Evolutionary conservation across 169 alveolate species (phyloP).

Genomic region (Babesia sp.): DNA sequence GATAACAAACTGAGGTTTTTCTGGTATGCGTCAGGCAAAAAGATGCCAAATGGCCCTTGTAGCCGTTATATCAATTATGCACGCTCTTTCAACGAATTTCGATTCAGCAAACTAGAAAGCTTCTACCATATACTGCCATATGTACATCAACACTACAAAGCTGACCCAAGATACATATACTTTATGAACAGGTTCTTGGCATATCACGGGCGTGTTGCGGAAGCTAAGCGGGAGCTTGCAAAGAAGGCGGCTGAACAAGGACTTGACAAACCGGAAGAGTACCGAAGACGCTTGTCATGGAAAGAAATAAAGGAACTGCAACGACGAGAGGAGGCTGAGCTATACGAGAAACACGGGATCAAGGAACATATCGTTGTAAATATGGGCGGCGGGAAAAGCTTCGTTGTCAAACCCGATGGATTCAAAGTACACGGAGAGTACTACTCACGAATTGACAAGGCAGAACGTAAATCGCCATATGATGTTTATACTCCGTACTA

Average conservation of each 20-base stretch:
- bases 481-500: conserved; percentile 72
- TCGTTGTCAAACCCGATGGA: conserved; percentile 61
- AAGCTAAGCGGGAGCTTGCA: conserved; percentile 37
- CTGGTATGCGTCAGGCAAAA: conserved; percentile 66
- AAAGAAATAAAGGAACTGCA: conserved; percentile 21
- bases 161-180: conserved; percentile 63
- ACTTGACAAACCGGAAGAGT: conserved; percentile 31
- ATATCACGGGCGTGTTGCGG: conserved; percentile 58
- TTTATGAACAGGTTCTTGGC: conserved; percentile 62
- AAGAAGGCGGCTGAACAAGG: conserved; percentile 22
- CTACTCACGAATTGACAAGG: conserved; percentile 63
- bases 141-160: conserved; percentile 64
- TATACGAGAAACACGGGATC: conserved; percentile 25
- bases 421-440: conserved; percentile 66
- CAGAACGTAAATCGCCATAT: conserved; percentile 71
- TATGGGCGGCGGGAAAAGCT: conserved; percentile 52
- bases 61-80: conserved; percentile 62
- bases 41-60: conserved; percentile 52
- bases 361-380: conserved; percentile 35
- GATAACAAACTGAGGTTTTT: conserved; percentile 54
- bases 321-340: conserved; percentile 30
- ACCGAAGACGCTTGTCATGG: conserved; percentile 34
- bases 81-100: conserved; percentile 46
- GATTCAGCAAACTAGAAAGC: conserved; percentile 63
- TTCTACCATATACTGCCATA: conserved; percentile 56